phyloP scores from a whole-genome alignment of 441 rosid genomes.

The Erysimum pusillum region DNA sequence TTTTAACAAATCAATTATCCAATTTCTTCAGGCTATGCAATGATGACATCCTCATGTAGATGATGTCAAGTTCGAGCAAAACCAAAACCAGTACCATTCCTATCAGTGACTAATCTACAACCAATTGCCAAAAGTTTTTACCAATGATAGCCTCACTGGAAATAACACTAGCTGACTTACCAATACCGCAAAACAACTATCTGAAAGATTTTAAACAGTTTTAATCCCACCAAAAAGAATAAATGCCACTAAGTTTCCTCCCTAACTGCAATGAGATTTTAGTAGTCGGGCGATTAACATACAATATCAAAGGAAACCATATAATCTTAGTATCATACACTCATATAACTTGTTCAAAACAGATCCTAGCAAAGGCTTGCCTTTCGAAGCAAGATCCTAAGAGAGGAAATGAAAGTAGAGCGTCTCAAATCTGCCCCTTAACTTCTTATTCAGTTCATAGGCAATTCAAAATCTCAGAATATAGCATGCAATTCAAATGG shows the following conservation, averaged over 20 bases:
- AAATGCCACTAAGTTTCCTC: neutral
- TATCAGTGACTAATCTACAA: slow-evolving; percentile 8
- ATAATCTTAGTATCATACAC: slow-evolving; percentile 7
- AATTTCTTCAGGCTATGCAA: slow-evolving; percentile 10
- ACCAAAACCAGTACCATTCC: slow-evolving; percentile 5
- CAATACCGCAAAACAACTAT: no score
- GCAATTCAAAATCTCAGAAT: slow-evolving; percentile 13
- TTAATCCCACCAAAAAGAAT: neutral
- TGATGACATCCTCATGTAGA: neutral
- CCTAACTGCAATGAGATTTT: no score
- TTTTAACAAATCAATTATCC: neutral
- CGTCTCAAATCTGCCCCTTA: slow-evolving; percentile 9
- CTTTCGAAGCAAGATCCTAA: slow-evolving; percentile 20
- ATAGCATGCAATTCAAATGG: slow-evolving; percentile 17
- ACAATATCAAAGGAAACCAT: neutral
- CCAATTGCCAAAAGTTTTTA: neutral
- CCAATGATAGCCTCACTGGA: neutral
- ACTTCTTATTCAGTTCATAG: neutral
- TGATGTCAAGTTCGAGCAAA: slow-evolving; percentile 29
- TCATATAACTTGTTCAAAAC: slow-evolving; percentile 3
- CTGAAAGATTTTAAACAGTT: no score
- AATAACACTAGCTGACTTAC: no score
- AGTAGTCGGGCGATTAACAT: no score
- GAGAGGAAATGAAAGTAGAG: neutral
- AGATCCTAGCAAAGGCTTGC: slow-evolving; percentile 32